Evolutionary conservation across 179 eudicot species (phyloP), one percentile per base, ranked within the genome.

Genomic region (Camellia oleifera): DNA sequence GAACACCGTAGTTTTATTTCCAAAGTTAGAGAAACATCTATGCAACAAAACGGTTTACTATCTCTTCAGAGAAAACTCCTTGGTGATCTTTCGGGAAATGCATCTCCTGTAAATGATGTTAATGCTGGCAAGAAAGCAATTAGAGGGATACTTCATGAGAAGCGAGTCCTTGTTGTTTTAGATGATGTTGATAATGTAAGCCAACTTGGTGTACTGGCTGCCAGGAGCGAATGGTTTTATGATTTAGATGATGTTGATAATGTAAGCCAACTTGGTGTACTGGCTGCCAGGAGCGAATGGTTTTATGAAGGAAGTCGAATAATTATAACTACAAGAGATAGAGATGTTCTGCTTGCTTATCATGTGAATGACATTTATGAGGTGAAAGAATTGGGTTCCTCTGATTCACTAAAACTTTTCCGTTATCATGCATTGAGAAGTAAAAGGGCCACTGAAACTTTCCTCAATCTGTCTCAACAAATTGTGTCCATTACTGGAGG

Each of bases 401-500:
- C 69, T 3, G 91, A 90, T 65, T 80, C 93, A 45, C 77, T 90
- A n/a, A 82, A 88, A 61, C 84, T 90, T 17, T 85, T 90, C 78
- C 76, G 88, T 58, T 80, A 83, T 40, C 93, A 90, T 83, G 89
- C 93, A 70, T 81, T 87, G 20, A 84, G 88, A 77, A 82, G 89
- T 69, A 72, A 57, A 44, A 84, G 83, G n/a, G 88, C 93, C 75
- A 82, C 86, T 3, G 15, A 78, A 66, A 83, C 82, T 57, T 82
- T 72, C 57, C 17, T 10, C 40, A 18, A 79, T 17, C 60, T 88
- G 20, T 85, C 88, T 4, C 0, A 54, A 46, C 53, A 80, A 57
- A 86, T 92, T 62, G 93, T 90, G 57, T 80, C 78, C 3, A 71
- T 84, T 52, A 87, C 95, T 5, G 88, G 85, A 56, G 92, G 92